These are phyloP conservation scores for Tulasnella sp. DNA, from an alignment of 768 basidiomycete species.

Conservation along the genomic window DNA sequence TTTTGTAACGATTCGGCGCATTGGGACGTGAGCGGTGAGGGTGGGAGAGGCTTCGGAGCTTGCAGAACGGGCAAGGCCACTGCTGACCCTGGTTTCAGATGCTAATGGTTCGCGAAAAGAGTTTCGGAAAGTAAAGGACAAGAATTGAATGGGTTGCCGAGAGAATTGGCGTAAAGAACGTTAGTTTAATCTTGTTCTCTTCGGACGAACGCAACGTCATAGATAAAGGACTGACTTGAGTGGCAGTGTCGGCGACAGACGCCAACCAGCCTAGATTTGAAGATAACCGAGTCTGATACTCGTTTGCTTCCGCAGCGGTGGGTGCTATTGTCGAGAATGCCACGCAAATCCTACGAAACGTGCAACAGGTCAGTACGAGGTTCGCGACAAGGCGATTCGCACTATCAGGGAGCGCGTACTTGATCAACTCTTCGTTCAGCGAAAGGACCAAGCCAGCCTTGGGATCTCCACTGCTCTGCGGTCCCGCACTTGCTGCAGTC, in stretches of 20 bases:
- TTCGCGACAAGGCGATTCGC: background rate
- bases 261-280: constrained; percentile 25
- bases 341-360: constrained; percentile 22
- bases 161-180: background rate
- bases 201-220: background rate
- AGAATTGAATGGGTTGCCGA: background rate
- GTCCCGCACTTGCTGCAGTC: background rate
- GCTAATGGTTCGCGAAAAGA: background rate
- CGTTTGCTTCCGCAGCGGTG: constrained; percentile 20
- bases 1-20: constrained; percentile 21
- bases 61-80: constrained; percentile 21
- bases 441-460: constrained; percentile 20
- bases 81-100: constrained; percentile 26
- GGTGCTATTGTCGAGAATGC: constrained; percentile 11
- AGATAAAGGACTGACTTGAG: constrained; percentile 24
- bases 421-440: constrained; percentile 28
- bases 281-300: constrained; percentile 24
- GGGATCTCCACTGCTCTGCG: constrained; percentile 13
- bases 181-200: background rate
- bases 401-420: constrained; percentile 14
- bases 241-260: constrained; percentile 14
- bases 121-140: background rate
- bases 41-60: constrained; percentile 24
- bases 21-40: constrained; percentile 23
- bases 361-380: background rate